Percentiles rank a stretch among this genome's conserved stretches.
These are phyloP conservation scores for Lachnellula arida DNA, from an alignment of 2,329 filamentous ascomycete species.

Conservation along the genomic window DNA sequence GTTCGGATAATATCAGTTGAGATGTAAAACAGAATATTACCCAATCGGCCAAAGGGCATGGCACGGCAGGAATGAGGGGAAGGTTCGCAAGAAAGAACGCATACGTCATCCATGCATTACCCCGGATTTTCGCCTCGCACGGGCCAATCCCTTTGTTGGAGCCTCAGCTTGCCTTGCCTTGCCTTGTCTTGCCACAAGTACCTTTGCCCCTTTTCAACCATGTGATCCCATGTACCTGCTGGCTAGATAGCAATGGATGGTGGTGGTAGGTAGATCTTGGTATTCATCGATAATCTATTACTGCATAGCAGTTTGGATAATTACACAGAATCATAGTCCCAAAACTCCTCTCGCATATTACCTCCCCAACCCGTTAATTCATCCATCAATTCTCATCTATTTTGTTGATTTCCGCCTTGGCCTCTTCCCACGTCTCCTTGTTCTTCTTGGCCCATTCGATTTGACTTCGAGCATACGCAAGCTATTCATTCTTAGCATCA, in stretches of 20 bases:
- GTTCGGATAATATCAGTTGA: neutral
- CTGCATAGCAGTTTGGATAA: slow-evolving; percentile 17
- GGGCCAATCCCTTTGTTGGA: neutral
- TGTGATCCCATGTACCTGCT: neutral
- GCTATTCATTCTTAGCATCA: slow-evolving; percentile 39
- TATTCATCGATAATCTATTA: slow-evolving; percentile 9
- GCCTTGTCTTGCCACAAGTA: no score
- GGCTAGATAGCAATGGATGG: neutral
- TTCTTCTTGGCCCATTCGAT: slow-evolving; percentile 72
- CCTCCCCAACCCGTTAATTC: slow-evolving; percentile 8
- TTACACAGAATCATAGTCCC: slow-evolving; percentile 11
- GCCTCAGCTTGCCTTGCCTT: no score
- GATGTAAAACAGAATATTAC: neutral
- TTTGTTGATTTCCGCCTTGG: slow-evolving; percentile 64
- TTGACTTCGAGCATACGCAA: slow-evolving; percentile 67
- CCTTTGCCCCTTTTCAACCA: neutral
- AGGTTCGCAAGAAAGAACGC: no score
- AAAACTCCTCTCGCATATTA: slow-evolving; percentile 17
- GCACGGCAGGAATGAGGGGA: no score
- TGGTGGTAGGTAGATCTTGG: neutral
- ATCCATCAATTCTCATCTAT: slow-evolving; percentile 45
- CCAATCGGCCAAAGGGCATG: neutral
- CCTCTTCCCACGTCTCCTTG: slow-evolving; percentile 69
- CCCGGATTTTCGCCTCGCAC: neutral
- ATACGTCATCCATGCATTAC: no score